Evolutionary conservation across 306 rosid genomes (phyloP).

Genomic region (Citrullus colocynthis): DNA sequence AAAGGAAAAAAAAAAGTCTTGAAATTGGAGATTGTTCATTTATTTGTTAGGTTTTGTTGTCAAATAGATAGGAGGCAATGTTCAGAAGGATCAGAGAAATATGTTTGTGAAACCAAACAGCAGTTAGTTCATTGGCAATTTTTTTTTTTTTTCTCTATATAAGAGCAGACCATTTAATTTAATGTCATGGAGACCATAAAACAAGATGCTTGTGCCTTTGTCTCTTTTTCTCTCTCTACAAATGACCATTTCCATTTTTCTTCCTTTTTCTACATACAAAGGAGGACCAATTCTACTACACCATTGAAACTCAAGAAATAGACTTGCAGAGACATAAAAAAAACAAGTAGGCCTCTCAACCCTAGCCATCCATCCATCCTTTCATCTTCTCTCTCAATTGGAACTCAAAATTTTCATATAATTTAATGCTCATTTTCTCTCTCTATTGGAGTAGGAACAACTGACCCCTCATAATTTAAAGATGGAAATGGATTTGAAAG

Average conservation of each 20-base stretch:
- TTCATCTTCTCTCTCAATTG: not conserved
- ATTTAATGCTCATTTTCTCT: not conserved
- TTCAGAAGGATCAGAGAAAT: constrained; percentile 23
- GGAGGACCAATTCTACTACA: not conserved
- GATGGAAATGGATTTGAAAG: constrained; percentile 19
- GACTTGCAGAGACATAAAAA: constrained; percentile 6
- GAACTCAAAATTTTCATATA: not conserved
- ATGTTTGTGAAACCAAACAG: constrained; percentile 18
- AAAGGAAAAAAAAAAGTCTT: not conserved
- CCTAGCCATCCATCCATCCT: constrained; percentile 13
- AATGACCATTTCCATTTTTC: not conserved
- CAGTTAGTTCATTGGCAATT: constrained; percentile 6
- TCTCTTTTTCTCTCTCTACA: constrained; percentile 10
- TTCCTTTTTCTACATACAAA: not conserved
- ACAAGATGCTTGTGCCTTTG: constrained; percentile 34
- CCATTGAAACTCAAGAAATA: not conserved
- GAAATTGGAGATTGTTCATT: constrained; percentile 12
- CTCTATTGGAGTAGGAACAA: constrained; percentile 8
- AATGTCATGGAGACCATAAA: constrained; percentile 27
- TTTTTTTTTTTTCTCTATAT: not conserved
- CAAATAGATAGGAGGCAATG: constrained; percentile 40
- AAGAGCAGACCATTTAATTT: constrained; percentile 9
- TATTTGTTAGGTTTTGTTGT: constrained; percentile 29
- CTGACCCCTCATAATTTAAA: constrained; percentile 13
- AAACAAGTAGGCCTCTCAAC: constrained; percentile 26